phyloP scores from a whole-genome alignment of 306 rosid genomes.

The barrel medic (Medicago truncatula) region DNA sequence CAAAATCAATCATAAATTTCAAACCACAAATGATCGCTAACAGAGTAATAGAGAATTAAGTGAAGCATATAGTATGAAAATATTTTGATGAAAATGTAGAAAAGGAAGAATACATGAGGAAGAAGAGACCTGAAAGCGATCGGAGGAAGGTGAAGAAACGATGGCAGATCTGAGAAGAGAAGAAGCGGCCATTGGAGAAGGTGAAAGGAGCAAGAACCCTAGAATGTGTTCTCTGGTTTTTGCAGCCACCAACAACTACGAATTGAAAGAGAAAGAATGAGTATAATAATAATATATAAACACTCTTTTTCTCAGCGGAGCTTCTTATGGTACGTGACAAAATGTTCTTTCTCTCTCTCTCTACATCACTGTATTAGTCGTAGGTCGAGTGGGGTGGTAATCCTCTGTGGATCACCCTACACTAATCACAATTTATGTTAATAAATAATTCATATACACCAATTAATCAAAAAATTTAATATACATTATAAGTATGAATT shows the following conservation, averaged over 20 bases:
- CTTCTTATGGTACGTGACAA: conserved; percentile 40
- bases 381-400: background rate
- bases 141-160: conserved; percentile 49
- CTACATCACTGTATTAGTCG: background rate
- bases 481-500: too few relatives aligned
- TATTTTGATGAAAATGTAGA: conserved; percentile 1
- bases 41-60: background rate
- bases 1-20: background rate
- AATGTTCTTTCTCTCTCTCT: conserved; percentile 12
- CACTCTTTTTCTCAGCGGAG: conserved; percentile 44
- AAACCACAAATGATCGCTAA: background rate
- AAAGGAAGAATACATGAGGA: background rate
- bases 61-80: background rate
- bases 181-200: conserved; percentile 71
- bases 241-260: background rate
- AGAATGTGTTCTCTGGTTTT: conserved; percentile 27
- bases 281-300: background rate
- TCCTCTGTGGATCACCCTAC: conserved; percentile 20
- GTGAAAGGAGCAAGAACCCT: conserved; percentile 41
- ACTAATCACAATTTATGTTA: too few relatives aligned
- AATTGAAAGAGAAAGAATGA: conserved; percentile 11
- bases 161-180: conserved; percentile 70
- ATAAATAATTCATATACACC: too few relatives aligned
- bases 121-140: conserved; percentile 55
- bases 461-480: too few relatives aligned